Conservation (phyloP, 2,329 filamentous ascomycete genomes). For the Fusarium stilboides region DNA sequence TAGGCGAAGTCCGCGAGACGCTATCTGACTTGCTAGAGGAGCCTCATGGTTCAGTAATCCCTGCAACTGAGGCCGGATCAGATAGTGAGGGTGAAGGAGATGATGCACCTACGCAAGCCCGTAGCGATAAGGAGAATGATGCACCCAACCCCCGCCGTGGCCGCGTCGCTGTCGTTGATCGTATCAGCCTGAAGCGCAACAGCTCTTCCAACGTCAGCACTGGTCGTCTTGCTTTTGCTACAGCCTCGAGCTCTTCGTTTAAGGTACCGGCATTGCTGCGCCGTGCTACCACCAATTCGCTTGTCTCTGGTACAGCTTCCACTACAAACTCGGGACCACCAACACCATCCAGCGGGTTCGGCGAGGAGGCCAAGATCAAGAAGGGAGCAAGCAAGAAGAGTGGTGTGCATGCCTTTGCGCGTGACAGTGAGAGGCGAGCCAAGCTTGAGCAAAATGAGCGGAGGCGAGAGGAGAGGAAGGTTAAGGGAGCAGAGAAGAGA, state of each 20-base stretch:
- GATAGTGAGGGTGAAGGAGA: conserved; percentile 61
- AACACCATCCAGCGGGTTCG: conserved; percentile 57
- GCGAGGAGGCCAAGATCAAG: conserved; percentile 70
- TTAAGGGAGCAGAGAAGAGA: conserved; percentile 70
- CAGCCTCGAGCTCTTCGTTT: conserved; percentile 65
- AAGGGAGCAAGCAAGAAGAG: conserved; percentile 73
- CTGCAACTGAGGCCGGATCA: conserved; percentile 56
- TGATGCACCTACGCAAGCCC: conserved; percentile 35
- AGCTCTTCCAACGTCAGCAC: conserved; percentile 57
- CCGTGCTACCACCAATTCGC: conserved; percentile 78
- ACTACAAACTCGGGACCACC: conserved; percentile 54
- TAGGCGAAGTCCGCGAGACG: conserved; percentile 86
- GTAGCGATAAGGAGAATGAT: conserved; percentile 67
- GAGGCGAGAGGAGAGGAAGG: conserved; percentile 71
- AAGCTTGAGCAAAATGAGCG: conserved; percentile 70
- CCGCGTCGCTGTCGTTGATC: conserved; percentile 74
- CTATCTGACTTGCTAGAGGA: conserved; percentile 88
- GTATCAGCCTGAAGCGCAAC: conserved; percentile 77
- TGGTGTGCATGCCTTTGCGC: conserved; percentile 72
- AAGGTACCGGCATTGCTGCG: conserved; percentile 80
- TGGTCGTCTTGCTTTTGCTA: conserved; percentile 71
- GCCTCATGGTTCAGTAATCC: conserved; percentile 66
- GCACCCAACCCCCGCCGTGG: conserved; percentile 56
- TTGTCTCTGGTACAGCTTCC: conserved; percentile 58
- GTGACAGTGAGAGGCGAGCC: conserved; percentile 71